Base-by-base conservation (phyloP, 495 filamentous ascomycete genomes). In the Wilcoxina mikolae region DNA sequence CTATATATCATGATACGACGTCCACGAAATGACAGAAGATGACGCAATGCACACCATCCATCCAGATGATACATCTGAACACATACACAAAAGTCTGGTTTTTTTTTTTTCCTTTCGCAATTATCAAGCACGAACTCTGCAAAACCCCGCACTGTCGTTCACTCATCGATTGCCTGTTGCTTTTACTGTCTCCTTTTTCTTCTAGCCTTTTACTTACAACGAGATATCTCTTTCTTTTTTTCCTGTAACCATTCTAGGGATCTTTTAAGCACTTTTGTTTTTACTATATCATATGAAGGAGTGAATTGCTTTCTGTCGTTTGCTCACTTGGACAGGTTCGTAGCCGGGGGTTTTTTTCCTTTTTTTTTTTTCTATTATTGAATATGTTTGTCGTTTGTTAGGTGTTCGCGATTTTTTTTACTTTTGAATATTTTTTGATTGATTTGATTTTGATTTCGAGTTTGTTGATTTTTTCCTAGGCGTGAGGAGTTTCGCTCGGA, bases 11-110 rank as follows among this genome's bases (percentile, higher is more conserved):
- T 31, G 43, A 42, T 24, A 60, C 44, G 54, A 58, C 22, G 43
- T 24, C 44, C 26, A 64, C 57, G 53, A 60, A 58, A 46, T n/a
- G n/a, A 35, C 42, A 39, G 47, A 58, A 45, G 51, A 47, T 51
- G 38, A 54, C 49, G 46, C 22, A 24, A 55, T 26, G 29, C 43
- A 46, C 22, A 23, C 11, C 43, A 17, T 39, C 12, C 35, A 49
- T 41, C 18, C 7, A 38, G 49, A 52, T 28, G 31, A 52, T 2
- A 1, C 17, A 2, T 24, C 26, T n/a, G 24, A 38, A 35, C n/a
- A 41, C 24, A 38, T 27, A 38, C 20, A 38, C 15, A 52, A 41
- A 52, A 38, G 49, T 17, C 31, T 38, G 23, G n/a, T n/a, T n/a
- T n/a, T n/a, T n/a, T n/a, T n/a, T n/a, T n/a, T n/a, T n/a, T n/a